Evolutionary conservation across 2,329 filamentous ascomycete species (phyloP).

Genomic region (Fusarium pininemorale): DNA sequence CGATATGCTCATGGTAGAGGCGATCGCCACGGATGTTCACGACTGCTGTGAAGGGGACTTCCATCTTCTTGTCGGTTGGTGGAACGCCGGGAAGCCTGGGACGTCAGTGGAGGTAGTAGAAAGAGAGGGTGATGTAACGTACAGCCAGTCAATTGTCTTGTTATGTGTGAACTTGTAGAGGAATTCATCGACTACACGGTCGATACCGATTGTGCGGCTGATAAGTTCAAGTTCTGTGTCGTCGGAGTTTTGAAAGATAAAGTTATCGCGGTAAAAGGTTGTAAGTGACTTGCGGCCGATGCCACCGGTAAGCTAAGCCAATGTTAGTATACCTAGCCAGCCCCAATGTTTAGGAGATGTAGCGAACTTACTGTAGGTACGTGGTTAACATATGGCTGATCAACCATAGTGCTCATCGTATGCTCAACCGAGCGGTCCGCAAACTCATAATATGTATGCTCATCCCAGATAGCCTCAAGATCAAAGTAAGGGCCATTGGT

Average conservation of each 20-base stretch:
- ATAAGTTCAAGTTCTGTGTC: conserved; percentile 75
- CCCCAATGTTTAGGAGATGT: fast-evolving
- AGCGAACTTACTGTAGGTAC: conserved; percentile 67
- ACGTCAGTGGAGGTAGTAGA: too few species aligned
- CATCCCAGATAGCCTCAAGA: conserved; percentile 81
- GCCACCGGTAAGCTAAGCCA: conserved; percentile 67
- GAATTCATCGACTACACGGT: conserved; percentile 78
- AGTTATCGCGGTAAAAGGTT: conserved; percentile 76
- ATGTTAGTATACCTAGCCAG: fast-evolving
- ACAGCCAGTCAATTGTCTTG: conserved; percentile 74
- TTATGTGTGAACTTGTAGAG: conserved; percentile 72
- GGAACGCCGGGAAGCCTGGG: conserved; percentile 61
- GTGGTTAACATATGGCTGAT: conserved; percentile 82
- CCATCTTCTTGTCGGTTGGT: conserved; percentile 61
- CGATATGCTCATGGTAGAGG: conserved; percentile 72
- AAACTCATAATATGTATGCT: conserved; percentile 79
- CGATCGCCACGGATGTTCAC: conserved; percentile 71
- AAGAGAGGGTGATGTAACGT: not conserved
- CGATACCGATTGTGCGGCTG: conserved; percentile 75
- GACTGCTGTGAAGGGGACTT: conserved; percentile 69
- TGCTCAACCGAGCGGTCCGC: conserved; percentile 71
- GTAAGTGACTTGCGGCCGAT: conserved; percentile 71
- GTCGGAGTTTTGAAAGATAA: conserved; percentile 76
- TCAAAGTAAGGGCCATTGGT: conserved; percentile 75
- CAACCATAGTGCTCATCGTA: conserved; percentile 85